Evolutionary conservation across 1,284 basidiomycete species (phyloP).

Genomic region (Rugosomyces carneus): DNA sequence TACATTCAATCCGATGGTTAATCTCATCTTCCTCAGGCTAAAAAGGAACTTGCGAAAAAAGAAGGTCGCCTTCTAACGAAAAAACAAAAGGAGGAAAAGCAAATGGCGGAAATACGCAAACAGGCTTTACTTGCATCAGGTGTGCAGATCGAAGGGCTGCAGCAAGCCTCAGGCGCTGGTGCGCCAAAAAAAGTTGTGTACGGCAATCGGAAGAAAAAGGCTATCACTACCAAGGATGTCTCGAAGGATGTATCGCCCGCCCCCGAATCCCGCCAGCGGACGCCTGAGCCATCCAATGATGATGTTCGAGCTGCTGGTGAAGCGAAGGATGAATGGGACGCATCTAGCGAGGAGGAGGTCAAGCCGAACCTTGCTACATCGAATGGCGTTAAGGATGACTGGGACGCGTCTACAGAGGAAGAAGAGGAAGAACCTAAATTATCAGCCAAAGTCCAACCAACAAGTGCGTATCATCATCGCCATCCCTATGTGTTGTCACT

Average conservation of each 20-base stretch:
- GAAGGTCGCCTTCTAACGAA: constrained; percentile 89
- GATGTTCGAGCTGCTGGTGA: constrained; percentile 15
- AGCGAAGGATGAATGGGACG: constrained; percentile 85
- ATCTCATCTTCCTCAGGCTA: constrained; percentile 44
- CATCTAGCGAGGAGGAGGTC: constrained; percentile 65
- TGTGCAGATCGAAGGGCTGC: constrained; percentile 86
- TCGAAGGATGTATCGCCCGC: constrained; percentile 46
- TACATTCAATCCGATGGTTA: background rate
- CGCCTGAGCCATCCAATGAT: constrained; percentile 35
- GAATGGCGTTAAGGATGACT: constrained; percentile 59
- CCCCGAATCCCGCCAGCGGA: constrained; percentile 46
- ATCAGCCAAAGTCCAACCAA: constrained; percentile 11
- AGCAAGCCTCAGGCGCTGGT: constrained; percentile 43
- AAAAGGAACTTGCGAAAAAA: constrained; percentile 81
- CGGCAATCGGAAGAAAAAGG: constrained; percentile 81
- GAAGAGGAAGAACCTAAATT: constrained; percentile 26
- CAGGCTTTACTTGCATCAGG: constrained; percentile 89
- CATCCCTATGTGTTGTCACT: background rate
- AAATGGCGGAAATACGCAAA: constrained; percentile 86
- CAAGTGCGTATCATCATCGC: constrained; percentile 3
- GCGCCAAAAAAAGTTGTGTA: constrained; percentile 70
- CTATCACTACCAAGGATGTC: constrained; percentile 39
- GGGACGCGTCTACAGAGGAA: constrained; percentile 81
- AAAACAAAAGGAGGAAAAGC: constrained; percentile 94
- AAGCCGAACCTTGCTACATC: background rate